Evolutionary conservation across 257 asterid species (phyloP).

Genomic region (Eustoma russellianum): DNA sequence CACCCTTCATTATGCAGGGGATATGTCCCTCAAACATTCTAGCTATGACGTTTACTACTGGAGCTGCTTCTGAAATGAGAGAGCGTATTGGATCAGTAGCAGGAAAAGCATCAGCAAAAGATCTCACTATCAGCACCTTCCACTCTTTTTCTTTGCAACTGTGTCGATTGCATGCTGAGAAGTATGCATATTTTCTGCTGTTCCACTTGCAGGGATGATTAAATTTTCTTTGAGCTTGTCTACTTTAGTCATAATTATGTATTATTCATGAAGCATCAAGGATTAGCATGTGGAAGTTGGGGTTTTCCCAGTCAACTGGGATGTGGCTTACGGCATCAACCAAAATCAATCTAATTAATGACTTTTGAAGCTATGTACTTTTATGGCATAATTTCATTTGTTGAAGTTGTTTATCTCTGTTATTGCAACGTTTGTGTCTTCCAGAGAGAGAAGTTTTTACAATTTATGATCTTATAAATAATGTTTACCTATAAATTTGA

Average conservation of each 20-base stretch:
- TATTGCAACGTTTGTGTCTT: too few relatives aligned
- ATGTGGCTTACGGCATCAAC: too few relatives aligned
- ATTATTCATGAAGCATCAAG: neutral
- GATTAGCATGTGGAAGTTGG: neutral
- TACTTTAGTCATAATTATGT: neutral
- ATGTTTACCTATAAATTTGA: too few relatives aligned
- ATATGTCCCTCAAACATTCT: slow-evolving; percentile 70
- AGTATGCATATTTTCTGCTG: slow-evolving; percentile 41
- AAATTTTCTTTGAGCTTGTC: neutral
- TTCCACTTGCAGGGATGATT: neutral
- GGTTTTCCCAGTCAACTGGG: neutral
- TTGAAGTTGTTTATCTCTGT: too few relatives aligned
- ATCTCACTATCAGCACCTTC: slow-evolving; percentile 87
- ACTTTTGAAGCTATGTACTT: too few relatives aligned
- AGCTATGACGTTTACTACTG: slow-evolving; percentile 96
- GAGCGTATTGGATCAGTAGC: slow-evolving; percentile 85
- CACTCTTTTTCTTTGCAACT: slow-evolving; percentile 95
- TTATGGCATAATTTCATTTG: too few relatives aligned
- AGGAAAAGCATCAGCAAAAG: slow-evolving; percentile 85
- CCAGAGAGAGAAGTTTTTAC: too few relatives aligned
- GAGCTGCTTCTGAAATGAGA: slow-evolving; percentile 97
- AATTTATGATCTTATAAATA: too few relatives aligned
- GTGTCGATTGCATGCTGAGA: slow-evolving; percentile 89
- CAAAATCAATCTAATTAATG: too few relatives aligned
- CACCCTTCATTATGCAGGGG: slow-evolving; percentile 39